Percentiles rank a stretch among this genome's conserved stretches.
Conservation (phyloP, 148 eudicot species). For the Rheum nobile region DNA sequence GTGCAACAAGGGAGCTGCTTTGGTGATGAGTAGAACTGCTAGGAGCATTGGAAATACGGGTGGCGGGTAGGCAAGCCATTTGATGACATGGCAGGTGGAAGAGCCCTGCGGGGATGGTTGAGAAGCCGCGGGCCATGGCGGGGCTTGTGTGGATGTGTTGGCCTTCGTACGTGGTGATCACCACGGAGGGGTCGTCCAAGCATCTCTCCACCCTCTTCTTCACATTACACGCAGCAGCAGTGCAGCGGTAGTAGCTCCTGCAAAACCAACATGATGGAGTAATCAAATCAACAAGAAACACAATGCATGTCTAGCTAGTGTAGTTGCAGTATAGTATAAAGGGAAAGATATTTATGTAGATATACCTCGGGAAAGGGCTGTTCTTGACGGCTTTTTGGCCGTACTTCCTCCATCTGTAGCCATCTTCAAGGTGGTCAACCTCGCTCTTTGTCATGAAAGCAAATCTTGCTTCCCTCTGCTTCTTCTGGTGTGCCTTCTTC, state of each 20-base stretch:
- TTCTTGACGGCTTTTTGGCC: constrained; percentile 92
- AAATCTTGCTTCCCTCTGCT: constrained; percentile 52
- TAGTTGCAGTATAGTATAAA: neutral
- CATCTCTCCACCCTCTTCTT: constrained; percentile 87
- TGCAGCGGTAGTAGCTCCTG: constrained; percentile 94
- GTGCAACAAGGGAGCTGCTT: neutral
- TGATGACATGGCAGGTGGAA: no score
- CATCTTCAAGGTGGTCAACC: constrained; percentile 92
- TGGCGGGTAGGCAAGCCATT: no score
- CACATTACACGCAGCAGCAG: constrained; percentile 65
- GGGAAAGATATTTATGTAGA: no score
- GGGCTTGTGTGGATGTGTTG: constrained; percentile 79
- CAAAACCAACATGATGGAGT: neutral
- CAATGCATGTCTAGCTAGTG: no score
- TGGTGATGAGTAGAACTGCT: neutral
- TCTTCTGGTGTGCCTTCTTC: constrained; percentile 39
- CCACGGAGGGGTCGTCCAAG: constrained; percentile 44
- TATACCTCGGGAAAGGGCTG: constrained; percentile 81
- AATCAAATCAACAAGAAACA: neutral
- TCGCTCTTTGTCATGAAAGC: constrained; percentile 96
- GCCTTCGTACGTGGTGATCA: constrained; percentile 88
- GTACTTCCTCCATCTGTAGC: constrained; percentile 86
- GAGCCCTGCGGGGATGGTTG: no score
- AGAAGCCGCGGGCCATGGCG: constrained; percentile 18
- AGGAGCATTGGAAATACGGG: neutral